Evolutionary conservation across 2,329 filamentous ascomycete species (phyloP).

Genomic region (Epichloe sibirici): DNA sequence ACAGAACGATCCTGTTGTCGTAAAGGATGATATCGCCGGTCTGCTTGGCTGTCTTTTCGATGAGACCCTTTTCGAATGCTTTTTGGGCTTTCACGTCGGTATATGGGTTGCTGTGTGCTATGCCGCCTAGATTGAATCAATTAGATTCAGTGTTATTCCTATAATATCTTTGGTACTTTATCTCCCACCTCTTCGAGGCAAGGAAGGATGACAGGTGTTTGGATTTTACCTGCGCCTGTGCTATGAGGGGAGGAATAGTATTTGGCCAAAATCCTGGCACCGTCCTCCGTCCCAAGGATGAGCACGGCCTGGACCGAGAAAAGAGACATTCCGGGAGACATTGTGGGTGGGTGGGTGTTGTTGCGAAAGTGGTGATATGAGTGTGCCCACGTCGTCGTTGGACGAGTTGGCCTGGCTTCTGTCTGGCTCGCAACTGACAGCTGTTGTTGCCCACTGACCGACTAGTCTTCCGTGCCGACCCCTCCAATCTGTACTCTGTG

Average conservation of each 20-base stretch:
- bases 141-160: neutral
- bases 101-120: slow-evolving; percentile 60
- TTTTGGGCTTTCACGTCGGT: slow-evolving; percentile 87
- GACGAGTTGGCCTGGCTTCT: neutral
- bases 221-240: slow-evolving; percentile 24
- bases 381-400: neutral
- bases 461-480: neutral
- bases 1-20: slow-evolving; percentile 90
- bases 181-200: neutral
- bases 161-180: neutral
- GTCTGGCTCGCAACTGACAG: neutral
- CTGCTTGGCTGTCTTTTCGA: slow-evolving; percentile 94
- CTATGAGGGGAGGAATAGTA: slow-evolving; percentile 63
- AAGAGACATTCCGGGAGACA: slow-evolving; percentile 65
- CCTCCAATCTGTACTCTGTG: no score
- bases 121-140: slow-evolving; percentile 13
- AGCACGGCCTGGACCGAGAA: slow-evolving; percentile 68
- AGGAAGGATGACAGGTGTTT: neutral
- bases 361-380: slow-evolving; percentile 1
- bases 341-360: slow-evolving; percentile 22
- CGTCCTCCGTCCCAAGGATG: slow-evolving; percentile 75
- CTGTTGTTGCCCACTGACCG: neutral
- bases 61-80: slow-evolving; percentile 87
- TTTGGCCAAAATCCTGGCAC: slow-evolving; percentile 84
- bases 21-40: slow-evolving; percentile 93